Conservation (phyloP, 2,329 filamentous ascomycete species). For the Aspergillus novofumigatus region DNA sequence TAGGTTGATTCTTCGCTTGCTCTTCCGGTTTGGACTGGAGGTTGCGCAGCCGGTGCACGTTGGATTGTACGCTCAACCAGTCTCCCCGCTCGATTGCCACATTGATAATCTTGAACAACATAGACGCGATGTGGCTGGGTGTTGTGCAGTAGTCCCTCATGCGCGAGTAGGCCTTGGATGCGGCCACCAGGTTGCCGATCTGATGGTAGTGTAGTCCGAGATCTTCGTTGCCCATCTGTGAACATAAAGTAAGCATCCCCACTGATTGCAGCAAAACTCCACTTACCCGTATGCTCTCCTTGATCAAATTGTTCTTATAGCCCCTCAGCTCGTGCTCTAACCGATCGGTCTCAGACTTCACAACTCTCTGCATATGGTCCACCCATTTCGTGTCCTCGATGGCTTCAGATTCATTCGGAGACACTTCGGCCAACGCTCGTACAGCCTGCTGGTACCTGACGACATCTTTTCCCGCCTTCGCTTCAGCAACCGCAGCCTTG, state of each 20-base stretch:
- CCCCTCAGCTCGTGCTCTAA: slow-evolving; percentile 81
- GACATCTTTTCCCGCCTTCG: slow-evolving; percentile 72
- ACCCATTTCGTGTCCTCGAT: slow-evolving; percentile 69
- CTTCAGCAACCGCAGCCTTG: slow-evolving; percentile 69
- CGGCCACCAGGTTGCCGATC: slow-evolving; percentile 68
- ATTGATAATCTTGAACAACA: slow-evolving; percentile 72
- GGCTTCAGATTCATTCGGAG: slow-evolving; percentile 65
- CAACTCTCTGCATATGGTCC: slow-evolving; percentile 61
- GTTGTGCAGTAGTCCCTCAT: slow-evolving; percentile 91
- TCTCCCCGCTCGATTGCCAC: slow-evolving; percentile 72
- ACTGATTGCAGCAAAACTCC: neutral
- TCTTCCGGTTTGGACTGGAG: slow-evolving; percentile 55
- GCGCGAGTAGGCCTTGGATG: slow-evolving; percentile 72
- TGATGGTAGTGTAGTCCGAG: slow-evolving; percentile 77
- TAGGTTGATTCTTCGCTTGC: slow-evolving; percentile 54
- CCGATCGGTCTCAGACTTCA: slow-evolving; percentile 66
- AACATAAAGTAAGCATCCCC: slow-evolving; percentile 6
- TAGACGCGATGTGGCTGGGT: slow-evolving; percentile 75
- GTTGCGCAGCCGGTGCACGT: slow-evolving; percentile 55
- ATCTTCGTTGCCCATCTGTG: slow-evolving; percentile 89
- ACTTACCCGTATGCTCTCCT: slow-evolving; percentile 86
- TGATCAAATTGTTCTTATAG: slow-evolving; percentile 95
- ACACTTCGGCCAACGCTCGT: slow-evolving; percentile 59
- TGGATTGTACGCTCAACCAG: slow-evolving; percentile 65
- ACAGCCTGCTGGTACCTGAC: slow-evolving; percentile 66